Base-by-base conservation (phyloP, 495 filamentous ascomycete genomes). In the Pyrenula massariospora region DNA sequence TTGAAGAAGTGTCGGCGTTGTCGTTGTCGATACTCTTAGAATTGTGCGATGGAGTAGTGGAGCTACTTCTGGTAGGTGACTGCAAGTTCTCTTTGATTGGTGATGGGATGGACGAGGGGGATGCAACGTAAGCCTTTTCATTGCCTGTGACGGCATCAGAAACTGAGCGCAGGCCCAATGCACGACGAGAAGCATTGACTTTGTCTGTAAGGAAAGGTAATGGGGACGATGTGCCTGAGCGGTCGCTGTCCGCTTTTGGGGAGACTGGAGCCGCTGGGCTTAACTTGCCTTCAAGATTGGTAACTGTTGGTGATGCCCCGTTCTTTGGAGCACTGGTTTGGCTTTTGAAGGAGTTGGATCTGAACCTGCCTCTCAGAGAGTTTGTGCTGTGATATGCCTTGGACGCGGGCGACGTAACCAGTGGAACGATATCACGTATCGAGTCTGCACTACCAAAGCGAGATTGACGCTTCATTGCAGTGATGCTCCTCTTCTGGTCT, bases 11-110 rank as follows among this genome's bases (percentile, higher is more conserved):
- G 65, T 81, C 77, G 8, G 75, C 78, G 56, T 76, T 79, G 57
- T 91, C 87, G 2, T 88, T 76, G 55, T 93, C 89, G 42, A 91
- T 85, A 65, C 86, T 90, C 63, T 81, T 82, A 3, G 84, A 83
- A 0, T 86, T 88, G 0, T 73, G 85, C 10, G 90, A 95, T 19
- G 90, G 89, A 3, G 90, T 95, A 54, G 85, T 93, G 2, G 90
- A 94, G 1, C 86, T 89, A 12, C 89, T 89, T 51, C 87, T 77
- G 22, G 83, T 79, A 1, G 89, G 82, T 24, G 77, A 86, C 56
- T 85, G 81, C 57, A 86, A 79, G 1, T 80, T 84, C 52, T 89
- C 88, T 56, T 80, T 85, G 15, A 78, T 62, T 1, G 85, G 77
- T 2, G 82, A 82, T 10, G 82, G 70, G 10, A 73, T 75, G 12